Base-by-base conservation (phyloP, 257 asterid species). In the Solanum bukasovii region DNA sequence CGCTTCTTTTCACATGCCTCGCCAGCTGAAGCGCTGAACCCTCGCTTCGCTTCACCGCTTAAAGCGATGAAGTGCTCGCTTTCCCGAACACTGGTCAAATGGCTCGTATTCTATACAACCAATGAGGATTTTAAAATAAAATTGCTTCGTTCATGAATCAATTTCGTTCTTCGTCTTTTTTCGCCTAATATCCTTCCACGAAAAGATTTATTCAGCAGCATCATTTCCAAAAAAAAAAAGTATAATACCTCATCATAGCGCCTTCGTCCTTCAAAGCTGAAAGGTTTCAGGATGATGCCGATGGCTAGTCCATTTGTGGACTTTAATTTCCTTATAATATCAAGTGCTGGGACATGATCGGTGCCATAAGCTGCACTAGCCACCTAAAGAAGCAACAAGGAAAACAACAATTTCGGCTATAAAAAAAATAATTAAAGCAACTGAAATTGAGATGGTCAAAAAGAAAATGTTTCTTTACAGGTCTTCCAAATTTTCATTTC, bases 251-350 rank as follows among this genome's bases (percentile, higher is more conserved):
- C 99, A 87, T 93, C 94, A 84, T 93, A 97, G 74, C 99, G 98
- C 89, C 98, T 92, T 91, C 86, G 91, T 86, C 99, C 99, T 93
- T 97, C 99, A 94, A 97, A 97, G 89, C 98, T 87, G 92, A 97
- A 97, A 87, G 99, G 99, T 91, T 93, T 97, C 92, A 97, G 74
- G 89, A 96, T 94, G 87, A 97, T 91, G 87, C 98, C 96, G 29
- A 93, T 91, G 86, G 93, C 95, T 89, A 96, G 88, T 59, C 98
- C 97, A 87, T 94, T 91, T 46, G 90, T 91, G 46, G 94, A 93
- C 89, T 93, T 94, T 88, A 91, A 91, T 67, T 90, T 93, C 91
- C 92, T 90, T 82, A 96, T 94, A 90, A 93, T 90, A 90, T 97
- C 93, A 88, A 96, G 95, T 72, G 96, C 97, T 85, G 95, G 89